Evolutionary conservation across 768 basidiomycete species (phyloP).

Genomic region (Mycena polygramma): DNA sequence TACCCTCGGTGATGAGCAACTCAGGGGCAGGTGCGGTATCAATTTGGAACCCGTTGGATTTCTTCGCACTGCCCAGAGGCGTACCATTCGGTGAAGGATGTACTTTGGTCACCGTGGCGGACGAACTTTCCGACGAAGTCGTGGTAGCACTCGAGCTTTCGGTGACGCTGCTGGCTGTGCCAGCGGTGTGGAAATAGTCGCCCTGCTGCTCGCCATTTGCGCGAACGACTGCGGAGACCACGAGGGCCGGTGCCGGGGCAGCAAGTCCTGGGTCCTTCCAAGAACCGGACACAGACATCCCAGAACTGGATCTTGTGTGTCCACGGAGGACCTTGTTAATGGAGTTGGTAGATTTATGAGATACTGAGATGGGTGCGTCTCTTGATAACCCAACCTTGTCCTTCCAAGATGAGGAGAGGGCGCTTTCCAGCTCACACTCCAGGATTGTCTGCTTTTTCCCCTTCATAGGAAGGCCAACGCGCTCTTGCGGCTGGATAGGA

Average conservation of each 20-base stretch:
- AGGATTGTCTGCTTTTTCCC: conserved; percentile 48
- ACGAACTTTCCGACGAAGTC: conserved; percentile 54
- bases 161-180: conserved; percentile 39
- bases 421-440: conserved; percentile 49
- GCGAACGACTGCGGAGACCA: conserved; percentile 63
- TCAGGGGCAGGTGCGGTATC: conserved; percentile 31
- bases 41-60: conserved; percentile 34
- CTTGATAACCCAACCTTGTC: conserved; percentile 53
- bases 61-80: conserved; percentile 43
- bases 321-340: conserved; percentile 45
- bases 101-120: conserved; percentile 54
- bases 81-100: conserved; percentile 58
- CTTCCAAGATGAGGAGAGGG: conserved; percentile 56
- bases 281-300: conserved; percentile 52
- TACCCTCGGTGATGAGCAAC: background rate
- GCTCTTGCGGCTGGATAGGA: conserved; percentile 38
- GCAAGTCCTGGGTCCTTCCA: conserved; percentile 68
- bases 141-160: conserved; percentile 29
- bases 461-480: conserved; percentile 50
- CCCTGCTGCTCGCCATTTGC: conserved; percentile 57
- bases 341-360: conserved; percentile 51
- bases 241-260: conserved; percentile 66
- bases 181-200: conserved; percentile 53
- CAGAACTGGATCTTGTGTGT: conserved; percentile 56
- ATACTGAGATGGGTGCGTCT: conserved; percentile 54